Evolutionary conservation across 176 grass and related monocot species (phyloP).

Genomic region (Ananas comosus): DNA sequence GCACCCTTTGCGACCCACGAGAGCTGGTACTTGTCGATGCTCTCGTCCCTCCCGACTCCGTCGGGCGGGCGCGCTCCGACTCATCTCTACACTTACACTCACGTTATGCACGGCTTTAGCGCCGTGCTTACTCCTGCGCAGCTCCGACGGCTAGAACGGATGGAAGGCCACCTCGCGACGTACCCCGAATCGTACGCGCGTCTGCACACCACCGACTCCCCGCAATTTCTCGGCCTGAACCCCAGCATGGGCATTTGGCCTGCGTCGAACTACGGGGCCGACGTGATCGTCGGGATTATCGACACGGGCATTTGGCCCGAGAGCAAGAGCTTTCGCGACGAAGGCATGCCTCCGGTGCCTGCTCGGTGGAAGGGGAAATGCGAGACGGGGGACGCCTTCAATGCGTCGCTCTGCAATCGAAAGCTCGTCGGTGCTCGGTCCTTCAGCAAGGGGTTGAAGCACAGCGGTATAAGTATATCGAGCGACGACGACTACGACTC

Average conservation of each 20-base stretch:
- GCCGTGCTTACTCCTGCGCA: slow-evolving; percentile 39
- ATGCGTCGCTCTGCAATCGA: slow-evolving; percentile 30
- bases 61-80: slow-evolving; percentile 3
- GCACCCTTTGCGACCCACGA: slow-evolving; percentile 53
- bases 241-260: slow-evolving; percentile 13
- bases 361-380: slow-evolving; percentile 44
- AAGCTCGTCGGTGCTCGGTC: slow-evolving; percentile 51
- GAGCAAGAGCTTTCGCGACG: slow-evolving; percentile 42
- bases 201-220: slow-evolving; percentile 50
- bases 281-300: slow-evolving; percentile 52
- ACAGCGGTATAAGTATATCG: slow-evolving; percentile 6
- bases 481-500: slow-evolving; percentile 35
- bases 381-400: slow-evolving; percentile 28
- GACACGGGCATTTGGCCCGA: slow-evolving; percentile 46
- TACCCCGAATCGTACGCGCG: slow-evolving; percentile 56
- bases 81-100: slow-evolving; percentile 72
- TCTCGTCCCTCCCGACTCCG: slow-evolving; percentile 30
- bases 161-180: slow-evolving; percentile 39
- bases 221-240: slow-evolving; percentile 50
- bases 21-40: slow-evolving; percentile 52
- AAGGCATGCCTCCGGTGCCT: slow-evolving; percentile 26
- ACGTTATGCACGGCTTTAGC: slow-evolving; percentile 65
- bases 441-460: slow-evolving; percentile 41
- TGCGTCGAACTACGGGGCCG: slow-evolving; percentile 35
- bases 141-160: slow-evolving; percentile 15